These are phyloP conservation scores for Pseudopyrenochaeta lycopersici DNA, from an alignment of 2,329 filamentous ascomycete species.

Conservation along the genomic window DNA sequence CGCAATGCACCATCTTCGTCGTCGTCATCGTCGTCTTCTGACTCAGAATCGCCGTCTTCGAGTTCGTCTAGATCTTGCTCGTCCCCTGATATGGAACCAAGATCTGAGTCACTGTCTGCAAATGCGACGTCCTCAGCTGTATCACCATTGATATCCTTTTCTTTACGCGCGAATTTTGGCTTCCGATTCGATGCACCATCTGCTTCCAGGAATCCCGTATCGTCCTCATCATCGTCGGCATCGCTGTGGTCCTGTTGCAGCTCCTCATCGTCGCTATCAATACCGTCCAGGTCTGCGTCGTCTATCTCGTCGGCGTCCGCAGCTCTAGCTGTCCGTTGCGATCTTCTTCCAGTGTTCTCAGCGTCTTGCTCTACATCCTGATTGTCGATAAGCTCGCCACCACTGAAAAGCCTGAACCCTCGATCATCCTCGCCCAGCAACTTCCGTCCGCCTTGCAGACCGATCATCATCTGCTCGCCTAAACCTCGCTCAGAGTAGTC, in stretches of 20 bases:
- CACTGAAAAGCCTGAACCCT: conserved; percentile 85
- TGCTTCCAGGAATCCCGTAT: conserved; percentile 53
- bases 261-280: conserved; percentile 63
- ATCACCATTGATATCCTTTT: conserved; percentile 38
- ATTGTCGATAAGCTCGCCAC: conserved; percentile 72
- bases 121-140: conserved; percentile 79
- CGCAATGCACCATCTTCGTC: conserved; percentile 77
- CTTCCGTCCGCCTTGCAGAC: conserved; percentile 81
- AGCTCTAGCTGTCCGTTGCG: conserved; percentile 61
- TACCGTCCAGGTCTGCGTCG: conserved; percentile 60
- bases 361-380: conserved; percentile 62
- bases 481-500: conserved; percentile 80
- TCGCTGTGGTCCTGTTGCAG: conserved; percentile 57
- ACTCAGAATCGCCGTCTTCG: conserved; percentile 60
- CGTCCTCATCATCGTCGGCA: conserved; percentile 63
- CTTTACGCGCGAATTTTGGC: conserved; percentile 36
- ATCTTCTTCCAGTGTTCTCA: conserved; percentile 66
- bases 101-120: conserved; percentile 95
- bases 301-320: conserved; percentile 59
- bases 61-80: conserved; percentile 45
- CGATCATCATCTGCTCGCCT: conserved; percentile 93
- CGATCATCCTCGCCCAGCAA: conserved; percentile 83
- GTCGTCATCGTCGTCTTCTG: conserved; percentile 61
- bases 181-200: conserved; percentile 52
- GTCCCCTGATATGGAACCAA: conserved; percentile 82